Evolutionary conservation across 192 early-diverging fungal species (phyloP).

Genomic region (Chytriomyces sp.): DNA sequence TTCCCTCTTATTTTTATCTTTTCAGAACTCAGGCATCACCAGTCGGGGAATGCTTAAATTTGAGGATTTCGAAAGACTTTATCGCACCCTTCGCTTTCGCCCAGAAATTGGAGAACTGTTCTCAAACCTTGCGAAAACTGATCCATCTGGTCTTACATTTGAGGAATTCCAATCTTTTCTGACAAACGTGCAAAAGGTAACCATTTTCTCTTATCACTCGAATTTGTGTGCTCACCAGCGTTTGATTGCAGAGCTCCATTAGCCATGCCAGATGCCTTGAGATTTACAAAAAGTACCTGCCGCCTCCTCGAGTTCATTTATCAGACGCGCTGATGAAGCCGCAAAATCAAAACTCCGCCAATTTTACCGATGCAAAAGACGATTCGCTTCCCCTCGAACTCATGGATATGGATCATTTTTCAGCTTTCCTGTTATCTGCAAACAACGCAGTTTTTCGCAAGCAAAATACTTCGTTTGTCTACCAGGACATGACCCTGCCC

Average conservation of each 20-base stretch:
- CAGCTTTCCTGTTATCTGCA: conserved; percentile 66
- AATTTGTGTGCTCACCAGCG: neutral
- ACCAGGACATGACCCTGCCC: conserved; percentile 72
- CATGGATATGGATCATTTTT: conserved; percentile 71
- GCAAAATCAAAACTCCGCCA: neutral
- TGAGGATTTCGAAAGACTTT: conserved; percentile 65
- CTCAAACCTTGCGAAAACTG: conserved; percentile 41
- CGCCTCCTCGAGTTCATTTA: conserved; percentile 17
- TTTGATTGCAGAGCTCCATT: conserved; percentile 1
- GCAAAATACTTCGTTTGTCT: conserved; percentile 49
- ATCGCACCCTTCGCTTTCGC: conserved; percentile 63
- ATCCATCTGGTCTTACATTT: conserved; percentile 46
- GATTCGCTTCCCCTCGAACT: conserved; percentile 13
- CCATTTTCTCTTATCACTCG: neutral
- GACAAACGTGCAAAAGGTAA: conserved; percentile 62
- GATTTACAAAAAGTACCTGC: conserved; percentile 61
- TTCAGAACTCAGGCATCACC: conserved; percentile 57
- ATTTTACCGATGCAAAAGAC: conserved; percentile 2
- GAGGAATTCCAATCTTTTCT: conserved; percentile 66
- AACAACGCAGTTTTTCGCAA: conserved; percentile 66
- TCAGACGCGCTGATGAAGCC: neutral
- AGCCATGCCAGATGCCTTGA: conserved; percentile 56
- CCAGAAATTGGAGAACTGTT: conserved; percentile 67
- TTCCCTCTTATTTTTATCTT: neutral
- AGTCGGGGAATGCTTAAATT: conserved; percentile 59